phyloP scores from a whole-genome alignment of 495 filamentous ascomycete genomes.

The Chaetomium tenue region DNA sequence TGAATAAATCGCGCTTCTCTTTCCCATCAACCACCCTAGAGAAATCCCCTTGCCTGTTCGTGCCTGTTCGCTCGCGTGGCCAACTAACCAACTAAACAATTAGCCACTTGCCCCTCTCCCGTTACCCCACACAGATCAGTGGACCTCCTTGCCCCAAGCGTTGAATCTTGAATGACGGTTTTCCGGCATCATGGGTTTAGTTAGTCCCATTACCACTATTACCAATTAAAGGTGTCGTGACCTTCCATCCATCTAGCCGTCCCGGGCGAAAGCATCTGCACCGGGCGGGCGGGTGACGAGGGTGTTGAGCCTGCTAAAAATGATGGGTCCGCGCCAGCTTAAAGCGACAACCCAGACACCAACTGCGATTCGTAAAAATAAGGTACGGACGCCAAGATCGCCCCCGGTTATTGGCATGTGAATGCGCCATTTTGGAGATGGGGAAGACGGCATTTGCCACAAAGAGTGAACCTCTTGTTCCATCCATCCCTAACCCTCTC shows the following conservation, averaged over 20 bases:
- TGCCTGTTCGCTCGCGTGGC: slow-evolving; percentile 1
- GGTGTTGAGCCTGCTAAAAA: too few relatives aligned
- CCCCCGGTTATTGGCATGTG: slow-evolving; percentile 13
- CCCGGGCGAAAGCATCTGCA: slow-evolving; percentile 1
- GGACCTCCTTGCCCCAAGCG: too few relatives aligned
- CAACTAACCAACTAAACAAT: not conserved
- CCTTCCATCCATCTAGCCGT: not conserved
- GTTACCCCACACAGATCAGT: too few relatives aligned
- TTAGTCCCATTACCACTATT: too few relatives aligned
- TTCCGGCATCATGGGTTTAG: too few relatives aligned
- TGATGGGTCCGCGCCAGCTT: slow-evolving; percentile 1
- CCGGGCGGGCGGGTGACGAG: slow-evolving; percentile 10
- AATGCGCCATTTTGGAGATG: slow-evolving; percentile 19
- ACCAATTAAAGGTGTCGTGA: not conserved
- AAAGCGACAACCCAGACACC: not conserved
- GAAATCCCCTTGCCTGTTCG: not conserved
- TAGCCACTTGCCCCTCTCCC: not conserved
- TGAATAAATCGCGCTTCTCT: not conserved
- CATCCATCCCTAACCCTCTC: slow-evolving; percentile 9
- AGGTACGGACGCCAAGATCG: slow-evolving; percentile 4
- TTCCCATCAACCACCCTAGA: not conserved
- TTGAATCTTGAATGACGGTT: too few relatives aligned
- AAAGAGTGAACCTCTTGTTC: not conserved
- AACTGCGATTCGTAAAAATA: not conserved
- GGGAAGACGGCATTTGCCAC: slow-evolving; percentile 4